These are phyloP conservation scores for Ambrosiella xylebori DNA, from an alignment of 2,329 filamentous ascomycete species.

Conservation along the genomic window DNA sequence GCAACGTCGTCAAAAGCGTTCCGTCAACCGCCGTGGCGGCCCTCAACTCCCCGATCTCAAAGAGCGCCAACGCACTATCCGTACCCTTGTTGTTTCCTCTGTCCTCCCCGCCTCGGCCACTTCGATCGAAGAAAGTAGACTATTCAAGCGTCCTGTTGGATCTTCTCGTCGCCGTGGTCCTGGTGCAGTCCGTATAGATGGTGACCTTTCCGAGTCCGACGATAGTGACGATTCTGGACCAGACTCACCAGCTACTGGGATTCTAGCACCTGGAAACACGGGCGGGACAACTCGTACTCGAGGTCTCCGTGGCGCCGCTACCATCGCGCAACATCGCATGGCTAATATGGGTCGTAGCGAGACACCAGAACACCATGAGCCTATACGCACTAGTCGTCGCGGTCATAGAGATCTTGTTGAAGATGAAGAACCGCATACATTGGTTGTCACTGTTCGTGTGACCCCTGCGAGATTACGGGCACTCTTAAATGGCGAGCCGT, in stretches of 20 bases:
- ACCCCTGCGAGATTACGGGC: conserved; percentile 53
- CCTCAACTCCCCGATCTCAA: conserved; percentile 91
- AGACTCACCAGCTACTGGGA: conserved; percentile 67
- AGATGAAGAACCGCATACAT: conserved; percentile 53
- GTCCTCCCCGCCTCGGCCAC: conserved; percentile 76
- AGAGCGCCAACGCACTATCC: conserved; percentile 81
- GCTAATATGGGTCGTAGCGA: conserved; percentile 66
- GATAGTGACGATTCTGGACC: conserved; percentile 77
- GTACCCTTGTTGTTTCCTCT: conserved; percentile 80
- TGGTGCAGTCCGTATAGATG: conserved; percentile 33
- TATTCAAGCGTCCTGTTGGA: conserved; percentile 63
- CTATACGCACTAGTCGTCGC: conserved; percentile 45
- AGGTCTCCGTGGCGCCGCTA: conserved; percentile 76
- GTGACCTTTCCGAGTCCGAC: conserved; percentile 71
- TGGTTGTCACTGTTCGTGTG: conserved; percentile 62
- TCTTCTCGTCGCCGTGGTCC: conserved; percentile 28
- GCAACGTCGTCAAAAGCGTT: conserved; percentile 84
- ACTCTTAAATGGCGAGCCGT: conserved; percentile 35
- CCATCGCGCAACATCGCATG: conserved; percentile 75
- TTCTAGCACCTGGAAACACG: conserved; percentile 28
- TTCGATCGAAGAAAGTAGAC: conserved; percentile 63
- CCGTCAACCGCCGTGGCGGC: conserved; percentile 81
- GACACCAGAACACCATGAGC: conserved; percentile 72
- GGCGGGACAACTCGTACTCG: conserved; percentile 69
- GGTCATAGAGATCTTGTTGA: conserved; percentile 48